Percentiles rank a stretch among this genome's conserved stretches.
These are phyloP conservation scores for Narthecium ossifragum DNA, from an alignment of 106 monocot species.

Conservation along the genomic window DNA sequence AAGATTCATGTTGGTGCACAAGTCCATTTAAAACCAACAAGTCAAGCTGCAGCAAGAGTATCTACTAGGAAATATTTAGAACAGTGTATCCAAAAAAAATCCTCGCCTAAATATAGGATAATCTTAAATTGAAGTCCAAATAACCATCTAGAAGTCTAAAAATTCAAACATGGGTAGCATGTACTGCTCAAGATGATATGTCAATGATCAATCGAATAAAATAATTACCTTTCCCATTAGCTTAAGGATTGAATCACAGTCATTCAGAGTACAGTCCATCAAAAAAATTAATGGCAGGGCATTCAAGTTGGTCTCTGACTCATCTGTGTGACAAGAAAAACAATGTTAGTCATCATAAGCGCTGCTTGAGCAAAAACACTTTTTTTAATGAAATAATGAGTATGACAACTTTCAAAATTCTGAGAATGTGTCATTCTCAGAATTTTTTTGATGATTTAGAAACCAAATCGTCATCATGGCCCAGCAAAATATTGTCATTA, in stretches of 20 bases:
- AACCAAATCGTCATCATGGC: background rate
- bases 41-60: background rate
- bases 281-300: conserved; percentile 55
- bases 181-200: no score
- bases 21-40: no score
- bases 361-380: background rate
- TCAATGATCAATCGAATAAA: background rate
- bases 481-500: background rate
- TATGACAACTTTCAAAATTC: background rate
- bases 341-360: background rate
- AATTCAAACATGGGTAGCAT: background rate
- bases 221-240: conserved; percentile 53
- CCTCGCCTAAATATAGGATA: background rate
- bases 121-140: background rate
- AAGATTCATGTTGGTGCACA: no score
- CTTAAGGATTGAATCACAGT: conserved; percentile 46
- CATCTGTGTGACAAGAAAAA: conserved; percentile 30
- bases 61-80: background rate
- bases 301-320: conserved; percentile 14
- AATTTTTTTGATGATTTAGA: background rate
- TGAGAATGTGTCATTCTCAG: background rate
- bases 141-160: background rate
- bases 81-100: background rate
- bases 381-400: no score
- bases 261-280: conserved; percentile 84